Evolutionary conservation across 805 yeast genomes (phyloP).

Genomic region (Starmerella bombi): DNA sequence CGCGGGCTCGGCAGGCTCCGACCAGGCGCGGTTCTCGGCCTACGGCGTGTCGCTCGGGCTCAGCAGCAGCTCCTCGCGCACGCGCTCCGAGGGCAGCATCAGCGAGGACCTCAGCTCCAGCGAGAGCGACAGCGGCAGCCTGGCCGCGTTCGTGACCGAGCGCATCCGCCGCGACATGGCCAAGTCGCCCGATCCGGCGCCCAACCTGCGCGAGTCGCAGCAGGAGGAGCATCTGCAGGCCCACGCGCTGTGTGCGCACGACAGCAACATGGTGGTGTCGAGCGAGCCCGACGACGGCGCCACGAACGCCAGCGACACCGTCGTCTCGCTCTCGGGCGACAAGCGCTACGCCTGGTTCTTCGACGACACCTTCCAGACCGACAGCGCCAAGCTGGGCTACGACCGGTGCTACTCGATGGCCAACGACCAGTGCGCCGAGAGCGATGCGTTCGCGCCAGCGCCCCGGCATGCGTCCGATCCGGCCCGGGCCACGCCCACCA

Average conservation of each 20-base stretch:
- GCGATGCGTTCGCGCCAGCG: slow-evolving; percentile 1
- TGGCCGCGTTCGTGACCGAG: slow-evolving; percentile 2
- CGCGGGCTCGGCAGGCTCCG: background rate
- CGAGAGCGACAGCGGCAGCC: slow-evolving; percentile 1
- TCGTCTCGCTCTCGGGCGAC: slow-evolving; percentile 4
- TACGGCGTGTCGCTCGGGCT: slow-evolving; percentile 6
- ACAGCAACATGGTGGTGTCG: background rate
- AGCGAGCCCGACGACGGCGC: background rate
- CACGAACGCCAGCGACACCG: slow-evolving; percentile 1
- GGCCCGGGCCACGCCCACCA: background rate
- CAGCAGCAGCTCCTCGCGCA: background rate
- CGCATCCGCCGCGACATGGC: slow-evolving; percentile 7
- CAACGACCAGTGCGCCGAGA: slow-evolving; percentile 1
- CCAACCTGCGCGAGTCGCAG: slow-evolving; percentile 1
- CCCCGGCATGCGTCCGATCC: background rate
- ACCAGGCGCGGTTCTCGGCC: slow-evolving; percentile 1
- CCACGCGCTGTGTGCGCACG: background rate
- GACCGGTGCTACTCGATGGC: slow-evolving; percentile 20
- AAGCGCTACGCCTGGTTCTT: slow-evolving; percentile 24
- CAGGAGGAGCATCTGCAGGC: background rate
- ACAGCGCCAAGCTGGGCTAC: slow-evolving; percentile 21
- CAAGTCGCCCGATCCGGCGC: slow-evolving; percentile 1
- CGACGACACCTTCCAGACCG: slow-evolving; percentile 19
- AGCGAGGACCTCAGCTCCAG: background rate
- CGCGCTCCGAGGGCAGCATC: background rate